A percentile compares a stretch with the other conserved stretches of the same genome.
phyloP scores from a whole-genome alignment of 352 stramenopile species.

The Phytophthora sp. region DNA sequence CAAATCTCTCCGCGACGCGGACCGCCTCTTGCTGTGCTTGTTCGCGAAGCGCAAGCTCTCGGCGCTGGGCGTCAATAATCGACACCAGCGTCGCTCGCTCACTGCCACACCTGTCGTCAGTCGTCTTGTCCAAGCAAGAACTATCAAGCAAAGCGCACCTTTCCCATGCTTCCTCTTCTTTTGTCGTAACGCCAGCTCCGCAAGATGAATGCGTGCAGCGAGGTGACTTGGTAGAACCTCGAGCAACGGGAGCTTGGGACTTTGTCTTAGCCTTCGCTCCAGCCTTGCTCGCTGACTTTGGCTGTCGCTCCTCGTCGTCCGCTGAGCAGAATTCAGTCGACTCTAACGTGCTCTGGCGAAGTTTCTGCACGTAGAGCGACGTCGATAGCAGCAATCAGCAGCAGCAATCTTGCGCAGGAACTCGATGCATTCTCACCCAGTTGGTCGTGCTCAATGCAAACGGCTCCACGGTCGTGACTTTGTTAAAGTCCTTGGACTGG shows the following conservation, averaged over 20 bases:
- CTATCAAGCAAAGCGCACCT: constrained; percentile 22
- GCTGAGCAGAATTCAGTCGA: constrained; percentile 3
- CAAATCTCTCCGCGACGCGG: constrained; percentile 62
- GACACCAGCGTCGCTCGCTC: constrained; percentile 59
- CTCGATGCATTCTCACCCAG: constrained; percentile 31
- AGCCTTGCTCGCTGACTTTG: constrained; percentile 1
- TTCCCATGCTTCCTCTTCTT: constrained; percentile 46
- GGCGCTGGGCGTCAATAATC: constrained; percentile 68
- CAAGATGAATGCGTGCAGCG: constrained; percentile 8
- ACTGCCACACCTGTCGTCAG: constrained; percentile 24
- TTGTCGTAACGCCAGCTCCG: constrained; percentile 8
- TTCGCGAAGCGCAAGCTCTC: constrained; percentile 61
- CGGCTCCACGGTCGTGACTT: constrained; percentile 51
- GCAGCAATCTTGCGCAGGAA: not conserved
- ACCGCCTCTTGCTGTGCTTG: constrained; percentile 58
- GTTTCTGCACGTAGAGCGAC: constrained; percentile 21
- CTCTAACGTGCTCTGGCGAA: constrained; percentile 27
- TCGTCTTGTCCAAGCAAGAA: not conserved
- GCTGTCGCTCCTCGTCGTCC: constrained; percentile 1
- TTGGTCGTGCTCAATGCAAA: constrained; percentile 76
- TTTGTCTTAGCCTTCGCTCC: constrained; percentile 20
- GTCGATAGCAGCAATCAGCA: not conserved
- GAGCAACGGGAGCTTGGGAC: not conserved
- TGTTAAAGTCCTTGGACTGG: constrained; percentile 60
- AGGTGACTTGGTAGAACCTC: constrained; percentile 13